Evolutionary conservation across 2,329 filamentous ascomycete genomes (phyloP).

Genomic region (Mariannaea elegans): DNA sequence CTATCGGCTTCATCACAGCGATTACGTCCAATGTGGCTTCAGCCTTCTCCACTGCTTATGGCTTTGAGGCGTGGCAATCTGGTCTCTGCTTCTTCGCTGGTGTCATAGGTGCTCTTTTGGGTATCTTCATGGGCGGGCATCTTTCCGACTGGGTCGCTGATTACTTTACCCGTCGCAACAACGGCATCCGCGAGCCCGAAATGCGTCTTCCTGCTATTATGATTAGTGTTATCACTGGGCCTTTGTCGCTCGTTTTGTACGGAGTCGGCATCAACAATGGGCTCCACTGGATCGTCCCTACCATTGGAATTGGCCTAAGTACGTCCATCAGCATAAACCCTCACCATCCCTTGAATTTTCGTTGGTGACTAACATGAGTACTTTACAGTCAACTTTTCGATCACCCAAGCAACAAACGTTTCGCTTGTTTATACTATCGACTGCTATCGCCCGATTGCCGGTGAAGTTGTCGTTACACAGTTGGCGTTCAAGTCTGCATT

Average conservation of each 20-base stretch:
- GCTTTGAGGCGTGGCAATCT: constrained; percentile 52
- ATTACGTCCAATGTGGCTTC: constrained; percentile 59
- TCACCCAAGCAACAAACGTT: constrained; percentile 31
- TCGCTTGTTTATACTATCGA: constrained; percentile 32
- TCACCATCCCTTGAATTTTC: background rate
- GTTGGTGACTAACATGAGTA: constrained; percentile 46
- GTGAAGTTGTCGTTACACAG: constrained; percentile 32
- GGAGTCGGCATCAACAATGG: constrained; percentile 28
- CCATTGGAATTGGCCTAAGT: constrained; percentile 47
- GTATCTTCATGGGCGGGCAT: constrained; percentile 45
- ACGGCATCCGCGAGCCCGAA: constrained; percentile 50
- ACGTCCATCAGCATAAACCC: constrained; percentile 35
- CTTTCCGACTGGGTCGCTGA: constrained; percentile 48
- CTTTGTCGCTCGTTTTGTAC: constrained; percentile 19
- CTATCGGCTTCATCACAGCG: constrained; percentile 61
- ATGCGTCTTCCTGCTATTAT: constrained; percentile 54
- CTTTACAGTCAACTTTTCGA: constrained; percentile 27
- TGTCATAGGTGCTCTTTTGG: constrained; percentile 53
- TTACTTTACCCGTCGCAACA: constrained; percentile 45
- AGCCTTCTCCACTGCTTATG: constrained; percentile 50
- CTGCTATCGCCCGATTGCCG: constrained; percentile 29
- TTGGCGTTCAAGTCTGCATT: constrained; percentile 63
- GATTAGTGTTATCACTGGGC: constrained; percentile 21
- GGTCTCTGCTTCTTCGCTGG: constrained; percentile 59
- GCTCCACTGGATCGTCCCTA: constrained; percentile 32